A percentile compares a stretch with the other conserved stretches of the same genome.
Conservation (phyloP, 192 early-diverging fungal genomes). For the Dissophora ornata region DNA sequence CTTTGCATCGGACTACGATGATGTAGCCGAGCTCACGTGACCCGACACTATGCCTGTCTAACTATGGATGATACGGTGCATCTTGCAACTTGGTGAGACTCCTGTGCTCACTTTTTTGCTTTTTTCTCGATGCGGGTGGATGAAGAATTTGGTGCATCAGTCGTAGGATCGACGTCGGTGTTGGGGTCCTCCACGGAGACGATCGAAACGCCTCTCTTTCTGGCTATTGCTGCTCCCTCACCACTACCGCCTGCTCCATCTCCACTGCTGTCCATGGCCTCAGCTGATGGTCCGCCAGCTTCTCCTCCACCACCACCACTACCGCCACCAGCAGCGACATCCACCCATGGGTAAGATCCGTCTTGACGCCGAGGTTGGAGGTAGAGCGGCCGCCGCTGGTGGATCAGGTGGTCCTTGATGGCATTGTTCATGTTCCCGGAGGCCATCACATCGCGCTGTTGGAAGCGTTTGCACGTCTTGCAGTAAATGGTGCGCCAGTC, state of each 20-base stretch:
- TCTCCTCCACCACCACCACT: slow-evolving; percentile 11
- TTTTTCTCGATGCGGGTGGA: neutral
- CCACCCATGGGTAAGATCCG: slow-evolving; percentile 9
- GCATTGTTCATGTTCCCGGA: slow-evolving; percentile 5
- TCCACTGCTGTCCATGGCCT: neutral
- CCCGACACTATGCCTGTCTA: slow-evolving; percentile 6
- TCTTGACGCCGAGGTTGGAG: slow-evolving; percentile 9
- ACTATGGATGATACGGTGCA: neutral
- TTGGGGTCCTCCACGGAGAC: slow-evolving; percentile 2
- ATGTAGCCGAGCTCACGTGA: slow-evolving; percentile 1
- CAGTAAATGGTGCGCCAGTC: slow-evolving; percentile 10
- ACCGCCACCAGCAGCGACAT: neutral
- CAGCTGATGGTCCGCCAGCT: slow-evolving; percentile 4
- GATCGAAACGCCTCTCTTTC: slow-evolving; percentile 8
- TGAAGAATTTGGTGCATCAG: slow-evolving; percentile 10
- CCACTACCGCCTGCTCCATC: slow-evolving; percentile 8
- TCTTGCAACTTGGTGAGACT: neutral
- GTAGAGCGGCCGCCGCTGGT: slow-evolving; percentile 5
- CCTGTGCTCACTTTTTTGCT: neutral
- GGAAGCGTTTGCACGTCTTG: neutral
- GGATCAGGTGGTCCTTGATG: neutral
- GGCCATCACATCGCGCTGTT: slow-evolving; percentile 11
- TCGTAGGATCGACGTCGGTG: slow-evolving; percentile 5
- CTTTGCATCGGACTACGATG: slow-evolving; percentile 6
- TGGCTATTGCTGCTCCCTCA: neutral